Conservation (phyloP, 345 rosid genomes). For the Pseudoturritis turrita region DNA sequence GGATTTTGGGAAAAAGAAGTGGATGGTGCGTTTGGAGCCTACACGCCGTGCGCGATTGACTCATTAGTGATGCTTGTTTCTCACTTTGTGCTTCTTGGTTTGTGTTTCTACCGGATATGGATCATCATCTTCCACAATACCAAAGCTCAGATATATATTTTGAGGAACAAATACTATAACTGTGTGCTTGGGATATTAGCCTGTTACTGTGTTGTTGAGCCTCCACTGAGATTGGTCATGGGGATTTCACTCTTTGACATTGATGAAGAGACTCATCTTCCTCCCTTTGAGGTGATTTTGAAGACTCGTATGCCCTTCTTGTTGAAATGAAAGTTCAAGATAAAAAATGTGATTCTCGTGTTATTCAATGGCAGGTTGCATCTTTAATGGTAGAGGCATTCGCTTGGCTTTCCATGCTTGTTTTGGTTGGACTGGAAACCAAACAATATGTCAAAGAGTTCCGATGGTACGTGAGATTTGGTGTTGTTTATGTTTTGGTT, state of each 20-base stretch:
- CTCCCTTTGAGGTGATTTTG: conserved; percentile 77
- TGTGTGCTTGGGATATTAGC: conserved; percentile 60
- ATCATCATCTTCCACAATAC: conserved; percentile 43
- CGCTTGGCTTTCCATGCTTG: conserved; percentile 81
- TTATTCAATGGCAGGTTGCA: conserved; percentile 39
- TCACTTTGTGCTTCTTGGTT: conserved; percentile 59
- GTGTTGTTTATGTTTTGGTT: conserved; percentile 72
- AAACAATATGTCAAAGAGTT: conserved; percentile 60
- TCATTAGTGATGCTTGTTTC: conserved; percentile 60
- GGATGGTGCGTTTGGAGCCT: conserved; percentile 66
- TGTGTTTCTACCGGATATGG: conserved; percentile 77
- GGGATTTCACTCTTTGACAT: conserved; percentile 57
- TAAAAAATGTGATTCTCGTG: background rate
- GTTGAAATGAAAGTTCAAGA: background rate
- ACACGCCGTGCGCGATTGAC: conserved; percentile 73
- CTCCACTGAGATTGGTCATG: conserved; percentile 64
- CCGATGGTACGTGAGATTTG: conserved; percentile 87
- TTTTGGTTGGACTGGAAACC: conserved; percentile 63
- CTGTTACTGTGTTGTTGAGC: conserved; percentile 63
- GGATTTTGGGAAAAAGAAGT: conserved; percentile 59
- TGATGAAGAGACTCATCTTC: conserved; percentile 49
- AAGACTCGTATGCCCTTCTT: background rate
- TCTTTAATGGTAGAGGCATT: conserved; percentile 61
- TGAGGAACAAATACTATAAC: conserved; percentile 62
- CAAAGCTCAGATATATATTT: conserved; percentile 53